Evolutionary conservation across 345 rosid genomes (phyloP), one percentile per base, ranked within the genome.

Genomic region (Lumnitzera racemosa): DNA sequence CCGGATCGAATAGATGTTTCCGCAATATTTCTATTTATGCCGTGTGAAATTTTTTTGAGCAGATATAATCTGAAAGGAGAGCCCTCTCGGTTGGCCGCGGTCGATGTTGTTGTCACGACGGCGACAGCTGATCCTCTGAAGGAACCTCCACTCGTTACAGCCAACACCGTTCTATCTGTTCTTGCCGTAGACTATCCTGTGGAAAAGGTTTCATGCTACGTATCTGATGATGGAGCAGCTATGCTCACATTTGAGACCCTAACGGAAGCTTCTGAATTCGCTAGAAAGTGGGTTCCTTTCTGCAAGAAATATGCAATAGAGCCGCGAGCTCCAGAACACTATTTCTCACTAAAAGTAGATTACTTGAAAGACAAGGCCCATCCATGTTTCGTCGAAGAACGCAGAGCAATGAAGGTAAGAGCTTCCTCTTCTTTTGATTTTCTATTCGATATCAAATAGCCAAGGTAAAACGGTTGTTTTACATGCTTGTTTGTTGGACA

Each of bases 221-320:
- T 67, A 55, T 67, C 71, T 1, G 66, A 67, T 11, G 71, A 67
- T 4, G 66, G 71, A 55, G 61, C 72, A 24, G 47, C 72, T 0
- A 56, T 62, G 61, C 61, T 68, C 52, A 68, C 67, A 8, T 68
- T 62, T 4, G 67, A 68, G 49, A 29, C 67, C 25, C 62, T 68
- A 2, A 53, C 25, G 7, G 72, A 62, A 57, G 57, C 67, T 2
- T 50, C 72, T 1, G 67, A 68, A n/a, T 68, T 68, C 16, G 72
- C 72, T 2, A 50, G 72, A 47, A 68, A 23, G 27, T 62, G 72
- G 72, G 72, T 68, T n/a, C 72, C 72, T 3, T 68, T 68, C 61
- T 61, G 66, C 66, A 67, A 67, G 61, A 61, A 61, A 23, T 46
- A 61, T 55, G 20, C 20, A 15, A 68, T 68, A 11, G 67, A 68